Base-by-base conservation (phyloP, 2,329 filamentous ascomycete species). In the Colletotrichum zoysiae region DNA sequence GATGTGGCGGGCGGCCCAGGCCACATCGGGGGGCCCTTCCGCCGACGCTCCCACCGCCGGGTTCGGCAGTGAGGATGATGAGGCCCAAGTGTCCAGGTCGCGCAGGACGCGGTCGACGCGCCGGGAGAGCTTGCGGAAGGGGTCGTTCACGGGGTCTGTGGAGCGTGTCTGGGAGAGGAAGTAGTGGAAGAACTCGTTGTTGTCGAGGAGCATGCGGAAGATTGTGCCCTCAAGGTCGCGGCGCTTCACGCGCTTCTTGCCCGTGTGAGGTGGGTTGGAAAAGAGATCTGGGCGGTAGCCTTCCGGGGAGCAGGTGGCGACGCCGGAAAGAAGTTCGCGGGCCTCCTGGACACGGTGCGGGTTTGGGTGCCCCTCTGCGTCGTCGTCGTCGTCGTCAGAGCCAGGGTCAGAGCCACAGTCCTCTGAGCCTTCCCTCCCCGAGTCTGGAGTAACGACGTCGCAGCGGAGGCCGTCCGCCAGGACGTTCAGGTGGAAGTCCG, bases 151-250 rank as follows among this genome's bases (percentile, higher is more conserved):
- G 33, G 80, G 79, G 68, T 86, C 85, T 58, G 80, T 78, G 2
- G 86, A 81, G n/a, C 80, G 79, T 65, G 86, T 82, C 11, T 83
- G 79, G 20, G 83, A 82, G 57, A 84, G 81, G 70, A 89, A 86
- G 79, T 87, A 86, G 63, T 86, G 80, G 76, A 89, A 87, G 78
- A 89, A 85, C 51, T 85, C 83, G 76, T 87, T 82, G 75, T 88
- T 88, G 73, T 84, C 82, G 30, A 89, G 79, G 20, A 89, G 81
- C 79, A 89, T 87, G 63, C 84, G 84, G 73, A 87, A 85, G 18
- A 90, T 77, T 3, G 86, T 88, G 56, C 81, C 80, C 73, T 86
- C 85, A 1, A 89, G 80, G 70, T 89, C 86, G 61, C 82, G 79
- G 12, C 81, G 80, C 70, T 82, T 82, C 62, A 86, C 76, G 12